Evolutionary conservation across 371 early-diverging fungal genomes (phyloP), one percentile per base, ranked within the genome.

Genomic region (Mucor indicus): DNA sequence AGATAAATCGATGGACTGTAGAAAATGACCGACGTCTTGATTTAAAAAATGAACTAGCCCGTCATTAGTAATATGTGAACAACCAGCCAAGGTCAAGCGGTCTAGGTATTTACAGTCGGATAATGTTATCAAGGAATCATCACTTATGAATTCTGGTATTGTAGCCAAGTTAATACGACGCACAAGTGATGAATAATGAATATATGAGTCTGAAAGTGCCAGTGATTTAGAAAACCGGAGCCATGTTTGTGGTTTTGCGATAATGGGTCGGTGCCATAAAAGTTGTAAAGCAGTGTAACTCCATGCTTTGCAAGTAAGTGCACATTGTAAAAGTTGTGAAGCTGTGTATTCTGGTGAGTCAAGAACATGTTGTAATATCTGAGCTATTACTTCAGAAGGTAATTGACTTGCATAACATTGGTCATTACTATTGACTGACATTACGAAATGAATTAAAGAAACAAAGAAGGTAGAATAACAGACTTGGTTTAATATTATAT

Each of bases 81-180:
- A 79, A 19, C 79, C 80, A 13, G 80, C 66, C 13, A 85, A 49
- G 15, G 83, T 70, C 21, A 85, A 47, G 25, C 83, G 75, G 48
- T 85, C 84, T 19, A 85, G 60, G 29, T 83, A 72, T 40, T 69
- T 57, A 50, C 85, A 33, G 7, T 45, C 46, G 11, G 60, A 60
- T 11, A 84, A 65, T 8, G 48, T 49, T 3, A 44, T 42, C 22
- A 84, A 49, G 3, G 66, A 51, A 0, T 55, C 42, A 42, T 84
- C 81, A 4, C 60, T 53, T 19, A 84, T 57, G 23, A 67, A 59
- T 6, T 61, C 62, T 4, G 76, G 42, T 13, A 82, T 64, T 32
- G 72, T 57, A 6, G 80, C 72, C 37, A 84, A 59, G 48, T 82
- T 84, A 52, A 84, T 76, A n/a, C 83, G 79, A 8, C 83, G 81